These are phyloP conservation scores for Lepraria neglecta DNA, from an alignment of 495 filamentous ascomycete species.

Conservation along the genomic window DNA sequence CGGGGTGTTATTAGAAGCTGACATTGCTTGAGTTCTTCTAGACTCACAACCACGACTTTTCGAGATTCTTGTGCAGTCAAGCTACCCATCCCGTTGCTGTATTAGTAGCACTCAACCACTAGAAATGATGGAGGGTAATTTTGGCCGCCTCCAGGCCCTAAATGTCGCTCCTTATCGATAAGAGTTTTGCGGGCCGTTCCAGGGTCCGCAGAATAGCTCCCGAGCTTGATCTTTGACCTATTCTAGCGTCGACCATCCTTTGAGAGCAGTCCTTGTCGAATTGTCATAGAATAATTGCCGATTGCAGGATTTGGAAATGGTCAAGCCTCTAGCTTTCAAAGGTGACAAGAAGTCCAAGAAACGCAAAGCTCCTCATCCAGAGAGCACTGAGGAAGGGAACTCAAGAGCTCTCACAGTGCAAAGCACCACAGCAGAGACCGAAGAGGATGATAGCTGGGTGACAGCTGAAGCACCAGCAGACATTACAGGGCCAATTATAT, in stretches of 20 bases:
- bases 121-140: background rate
- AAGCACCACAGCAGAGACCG: constrained; percentile 30
- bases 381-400: constrained; percentile 36
- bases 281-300: no score
- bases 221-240: no score
- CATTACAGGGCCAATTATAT: constrained; percentile 74
- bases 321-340: constrained; percentile 89
- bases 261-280: no score
- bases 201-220: background rate
- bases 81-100: background rate
- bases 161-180: no score
- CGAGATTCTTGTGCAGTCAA: constrained; percentile 8
- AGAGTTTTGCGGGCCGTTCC: background rate
- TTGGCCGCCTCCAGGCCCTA: background rate
- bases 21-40: constrained; percentile 46
- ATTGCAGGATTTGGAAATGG: constrained; percentile 17
- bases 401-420: constrained; percentile 38
- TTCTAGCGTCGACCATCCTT: no score
- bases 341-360: constrained; percentile 95
- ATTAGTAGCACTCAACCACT: background rate
- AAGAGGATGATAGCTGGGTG: constrained; percentile 82
- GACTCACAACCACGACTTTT: constrained; percentile 49
- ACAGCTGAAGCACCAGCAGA: constrained; percentile 70
- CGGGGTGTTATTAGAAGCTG: constrained; percentile 8
- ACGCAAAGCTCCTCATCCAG: constrained; percentile 53